phyloP scores from a whole-genome alignment of 1,139 yeast species.

The Eremothecium cymbalariae region DNA sequence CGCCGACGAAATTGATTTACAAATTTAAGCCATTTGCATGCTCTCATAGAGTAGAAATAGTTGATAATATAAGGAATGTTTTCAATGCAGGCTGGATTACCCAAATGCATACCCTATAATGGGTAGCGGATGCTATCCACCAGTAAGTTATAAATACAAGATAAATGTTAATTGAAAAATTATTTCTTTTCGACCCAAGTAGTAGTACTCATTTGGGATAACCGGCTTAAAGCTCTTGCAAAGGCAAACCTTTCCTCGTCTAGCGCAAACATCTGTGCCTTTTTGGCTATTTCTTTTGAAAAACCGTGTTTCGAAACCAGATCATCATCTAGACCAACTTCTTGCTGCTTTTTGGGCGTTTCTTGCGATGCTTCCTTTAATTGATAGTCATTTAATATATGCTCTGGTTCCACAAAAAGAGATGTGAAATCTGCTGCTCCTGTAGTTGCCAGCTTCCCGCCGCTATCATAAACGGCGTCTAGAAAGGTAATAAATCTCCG shows the following conservation, averaged over 20 bases:
- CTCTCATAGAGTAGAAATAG: no score
- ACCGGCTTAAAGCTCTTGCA: constrained; percentile 84
- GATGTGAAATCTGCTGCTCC: constrained; percentile 79
- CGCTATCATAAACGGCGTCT: constrained; percentile 91
- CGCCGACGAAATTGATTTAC: constrained; percentile 65
- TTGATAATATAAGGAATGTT: no score
- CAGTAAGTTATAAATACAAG: constrained; percentile 54
- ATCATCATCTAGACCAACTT: constrained; percentile 39
- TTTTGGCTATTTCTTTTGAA: constrained; percentile 64
- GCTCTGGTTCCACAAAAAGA: constrained; percentile 79
- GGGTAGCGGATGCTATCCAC: constrained; percentile 20
- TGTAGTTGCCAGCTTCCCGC: constrained; percentile 80
- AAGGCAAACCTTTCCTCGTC: constrained; percentile 96
- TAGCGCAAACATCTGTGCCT: constrained; percentile 71
- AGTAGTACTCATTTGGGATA: constrained; percentile 87
- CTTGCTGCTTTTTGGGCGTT: constrained; percentile 13
- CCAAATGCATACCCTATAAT: not conserved
- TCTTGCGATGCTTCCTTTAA: constrained; percentile 26
- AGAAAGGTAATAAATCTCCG: constrained; percentile 86
- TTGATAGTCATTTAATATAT: constrained; percentile 49
- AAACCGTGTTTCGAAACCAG: constrained; percentile 66
- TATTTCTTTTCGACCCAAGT: constrained; percentile 60
- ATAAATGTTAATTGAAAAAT: not conserved
- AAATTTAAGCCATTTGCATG: no score
- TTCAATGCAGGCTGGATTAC: not conserved